Evolutionary conservation across 768 basidiomycete genomes (phyloP).

Genomic region (Collybia mongolica): DNA sequence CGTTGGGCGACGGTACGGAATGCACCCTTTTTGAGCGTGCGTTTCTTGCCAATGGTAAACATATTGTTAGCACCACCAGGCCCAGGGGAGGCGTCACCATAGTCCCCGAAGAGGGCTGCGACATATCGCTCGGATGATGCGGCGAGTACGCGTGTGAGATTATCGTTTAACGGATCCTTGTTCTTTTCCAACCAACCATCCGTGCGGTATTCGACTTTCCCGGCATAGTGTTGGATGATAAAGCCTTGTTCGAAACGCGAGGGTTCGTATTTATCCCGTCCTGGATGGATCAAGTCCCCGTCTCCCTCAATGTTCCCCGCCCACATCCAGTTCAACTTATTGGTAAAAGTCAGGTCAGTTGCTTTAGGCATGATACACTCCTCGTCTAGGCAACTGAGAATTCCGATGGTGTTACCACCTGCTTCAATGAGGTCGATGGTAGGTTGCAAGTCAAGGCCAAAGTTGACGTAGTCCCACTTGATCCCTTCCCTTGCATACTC

Average conservation of each 20-base stretch:
- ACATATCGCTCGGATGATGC: conserved; percentile 82
- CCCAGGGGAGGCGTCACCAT: conserved; percentile 44
- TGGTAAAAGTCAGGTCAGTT: conserved; percentile 90
- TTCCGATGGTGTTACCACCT: conserved; percentile 77
- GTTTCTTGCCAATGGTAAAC: conserved; percentile 60
- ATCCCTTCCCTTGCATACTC: conserved; percentile 96
- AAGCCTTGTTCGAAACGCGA: conserved; percentile 93
- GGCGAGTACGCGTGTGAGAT: conserved; percentile 85
- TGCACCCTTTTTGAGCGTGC: conserved; percentile 88
- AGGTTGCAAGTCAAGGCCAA: conserved; percentile 95
- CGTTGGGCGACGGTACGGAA: conserved; percentile 95
- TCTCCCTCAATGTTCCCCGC: conserved; percentile 41
- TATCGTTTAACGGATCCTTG: conserved; percentile 97
- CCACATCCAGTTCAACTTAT: conserved; percentile 88
- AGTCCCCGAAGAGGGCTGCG: conserved; percentile 82
- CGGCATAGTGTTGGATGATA: conserved; percentile 94
- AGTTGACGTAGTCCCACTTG: conserved; percentile 98
- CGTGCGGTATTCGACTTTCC: conserved; percentile 93
- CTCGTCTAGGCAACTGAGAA: conserved; percentile 92
- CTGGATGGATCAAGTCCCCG: conserved; percentile 61
- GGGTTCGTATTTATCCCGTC: conserved; percentile 81
- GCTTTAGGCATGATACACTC: conserved; percentile 99
- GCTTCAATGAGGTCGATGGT: conserved; percentile 98
- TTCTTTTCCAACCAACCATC: conserved; percentile 99
- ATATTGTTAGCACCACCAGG: conserved; percentile 34